Percentiles rank a stretch among this genome's conserved stretches.
Evolutionary conservation across 352 stramenopile genomes (phyloP).

Genomic region (Achlya hypogyna): DNA sequence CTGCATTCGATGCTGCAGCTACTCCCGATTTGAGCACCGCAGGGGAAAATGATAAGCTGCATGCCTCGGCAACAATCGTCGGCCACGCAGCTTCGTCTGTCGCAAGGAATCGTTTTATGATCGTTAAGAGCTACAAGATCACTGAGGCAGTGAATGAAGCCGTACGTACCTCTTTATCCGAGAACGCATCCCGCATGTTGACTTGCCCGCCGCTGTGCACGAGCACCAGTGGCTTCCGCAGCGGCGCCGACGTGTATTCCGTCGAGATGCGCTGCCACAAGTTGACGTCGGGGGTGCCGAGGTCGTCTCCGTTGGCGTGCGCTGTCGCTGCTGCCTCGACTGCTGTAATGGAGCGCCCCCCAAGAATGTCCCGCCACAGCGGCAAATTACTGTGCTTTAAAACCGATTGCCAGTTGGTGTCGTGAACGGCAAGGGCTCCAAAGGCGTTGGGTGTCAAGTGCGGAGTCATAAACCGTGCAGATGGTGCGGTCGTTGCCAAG

Average conservation of each 20-base stretch:
- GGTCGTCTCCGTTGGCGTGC: slow-evolving; percentile 25
- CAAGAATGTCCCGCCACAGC: neutral
- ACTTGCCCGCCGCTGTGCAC: slow-evolving; percentile 4
- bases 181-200: neutral
- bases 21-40: too few species aligned
- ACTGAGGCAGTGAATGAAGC: neutral
- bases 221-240: slow-evolving; percentile 15
- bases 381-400: neutral
- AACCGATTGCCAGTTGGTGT: slow-evolving; percentile 4
- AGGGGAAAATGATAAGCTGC: neutral
- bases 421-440: neutral
- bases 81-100: neutral
- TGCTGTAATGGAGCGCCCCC: slow-evolving; percentile 21
- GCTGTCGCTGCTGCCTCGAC: slow-evolving; percentile 34
- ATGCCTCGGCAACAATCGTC: neutral
- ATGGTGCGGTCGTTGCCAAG: neutral
- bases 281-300: slow-evolving; percentile 4
- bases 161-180: neutral
- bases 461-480: neutral
- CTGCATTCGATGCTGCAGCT: slow-evolving; percentile 46
- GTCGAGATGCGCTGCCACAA: slow-evolving; percentile 2
- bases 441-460: neutral
- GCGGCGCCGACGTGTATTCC: neutral
- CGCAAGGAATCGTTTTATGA: neutral
- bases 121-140: neutral